Evolutionary conservation across 371 early-diverging fungal species (phyloP), one percentile per base, ranked within the genome.

Genomic region (Mortierella sp.): DNA sequence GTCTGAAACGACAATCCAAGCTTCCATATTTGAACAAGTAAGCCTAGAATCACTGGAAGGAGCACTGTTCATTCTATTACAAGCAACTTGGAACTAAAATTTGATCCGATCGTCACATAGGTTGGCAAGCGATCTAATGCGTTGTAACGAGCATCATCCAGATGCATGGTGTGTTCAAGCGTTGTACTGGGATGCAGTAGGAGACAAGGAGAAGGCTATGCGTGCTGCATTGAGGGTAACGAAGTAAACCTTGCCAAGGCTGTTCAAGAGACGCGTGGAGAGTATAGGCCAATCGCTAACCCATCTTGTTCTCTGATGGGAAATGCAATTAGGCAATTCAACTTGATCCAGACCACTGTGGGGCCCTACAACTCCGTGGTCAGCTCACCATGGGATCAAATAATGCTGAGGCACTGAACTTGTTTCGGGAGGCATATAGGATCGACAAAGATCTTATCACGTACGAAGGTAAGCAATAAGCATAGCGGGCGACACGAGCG

Each of bases 101-200:
- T 4, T 47, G 8, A 21, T 47, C 5, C 19, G 34, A 34, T 47
- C 24, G 7, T 22, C 8, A 7, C 21, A 3, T 45, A 71, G 71
- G 27, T 41, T 71, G 48, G 65, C 71, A 5, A 39, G 52, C 19
- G 57, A 71, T 24, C 53, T 71, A n/a, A 16, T 64, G 57, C 19
- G 27, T 24, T 40, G 41, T 28, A 71, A 60, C n/a, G 61, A 65
- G 27, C 45, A 27, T 12, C 66, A 65, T 47, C 65, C 71, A 7
- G 71, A 71, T 28, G 37, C 64, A n/a, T 71, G 71, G 71, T 71
- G 71, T 37, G 66, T 71, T 3, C 56, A 49, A 49, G 71, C 66
- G 2, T 21, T 65, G 43, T 60, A 48, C 47, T 71, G 60, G 65
- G 61, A 64, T 2, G 41, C 39, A 47, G 52, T 41, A 17, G 61